Conservation (phyloP, 2,329 filamentous ascomycete species). For the Ophiognomonia clavigignenti-juglandacearum region DNA sequence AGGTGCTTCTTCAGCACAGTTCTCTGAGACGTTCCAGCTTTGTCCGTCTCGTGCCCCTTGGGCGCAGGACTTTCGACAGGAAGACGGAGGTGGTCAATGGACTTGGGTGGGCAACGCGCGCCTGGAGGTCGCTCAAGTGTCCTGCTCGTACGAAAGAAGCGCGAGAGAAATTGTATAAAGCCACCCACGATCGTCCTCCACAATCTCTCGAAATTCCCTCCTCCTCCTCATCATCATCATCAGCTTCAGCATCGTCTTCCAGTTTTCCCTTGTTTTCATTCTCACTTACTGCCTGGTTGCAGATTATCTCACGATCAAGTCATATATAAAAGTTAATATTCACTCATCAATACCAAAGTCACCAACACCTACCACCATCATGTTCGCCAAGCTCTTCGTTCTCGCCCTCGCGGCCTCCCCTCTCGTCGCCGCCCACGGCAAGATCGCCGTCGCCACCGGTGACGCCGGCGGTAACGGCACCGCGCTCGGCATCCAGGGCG, state of each 20-base stretch:
- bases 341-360: neutral
- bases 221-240: constrained; percentile 9
- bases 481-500: constrained; percentile 33
- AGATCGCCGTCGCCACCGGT: constrained; percentile 23
- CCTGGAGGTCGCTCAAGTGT: too few relatives aligned
- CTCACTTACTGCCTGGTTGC: constrained; percentile 13
- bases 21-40: constrained; percentile 10
- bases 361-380: neutral
- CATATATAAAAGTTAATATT: constrained; percentile 3
- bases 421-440: constrained; percentile 26
- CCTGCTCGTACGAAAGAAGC: too few relatives aligned
- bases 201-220: neutral
- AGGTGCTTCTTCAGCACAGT: neutral
- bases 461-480: constrained; percentile 34
- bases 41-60: constrained; percentile 2
- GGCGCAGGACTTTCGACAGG: neutral
- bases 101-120: too few relatives aligned
- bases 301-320: constrained; percentile 13
- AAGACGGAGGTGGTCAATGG: neutral
- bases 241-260: constrained; percentile 15
- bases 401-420: constrained; percentile 21
- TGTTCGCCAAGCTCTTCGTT: constrained; percentile 16
- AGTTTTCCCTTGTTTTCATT: neutral
- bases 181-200: neutral
- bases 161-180: constrained; percentile 6